Percentiles rank a stretch among this genome's conserved stretches.
Evolutionary conservation across 768 basidiomycete species (phyloP).

Genomic region (Guyanaporus albipodus): DNA sequence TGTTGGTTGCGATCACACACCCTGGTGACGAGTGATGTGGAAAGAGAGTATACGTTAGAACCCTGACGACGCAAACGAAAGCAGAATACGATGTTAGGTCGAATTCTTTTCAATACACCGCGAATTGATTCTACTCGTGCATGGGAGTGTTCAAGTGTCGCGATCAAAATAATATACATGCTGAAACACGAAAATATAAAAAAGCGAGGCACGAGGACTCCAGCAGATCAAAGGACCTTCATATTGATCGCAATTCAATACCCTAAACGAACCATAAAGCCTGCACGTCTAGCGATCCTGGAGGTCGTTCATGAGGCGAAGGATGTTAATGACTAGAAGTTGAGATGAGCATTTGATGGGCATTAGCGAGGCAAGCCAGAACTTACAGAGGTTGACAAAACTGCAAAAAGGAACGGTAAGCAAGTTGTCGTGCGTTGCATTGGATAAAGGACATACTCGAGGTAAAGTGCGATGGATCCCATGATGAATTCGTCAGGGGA

Average conservation of each 20-base stretch:
- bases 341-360: conserved; percentile 1
- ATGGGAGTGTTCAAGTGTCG: conserved; percentile 5
- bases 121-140: not conserved
- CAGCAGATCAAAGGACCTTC: not conserved
- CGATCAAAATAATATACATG: conserved; percentile 23
- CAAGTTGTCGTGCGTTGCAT: not conserved
- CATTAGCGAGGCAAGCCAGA: not conserved
- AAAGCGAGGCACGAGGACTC: not conserved
- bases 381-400: conserved; percentile 84
- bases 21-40: not conserved
- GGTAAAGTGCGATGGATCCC: conserved; percentile 88
- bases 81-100: not conserved
- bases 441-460: conserved; percentile 61
- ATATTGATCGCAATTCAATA: not conserved
- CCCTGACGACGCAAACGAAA: not conserved
- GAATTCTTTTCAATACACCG: not conserved
- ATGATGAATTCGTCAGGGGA: conserved; percentile 94
- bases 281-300: conserved; percentile 37
- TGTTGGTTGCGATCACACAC: not conserved
- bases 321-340: conserved; percentile 70
- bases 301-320: conserved; percentile 68
- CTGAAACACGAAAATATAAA: conserved; percentile 9
- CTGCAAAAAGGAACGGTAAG: conserved; percentile 35
- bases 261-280: not conserved
- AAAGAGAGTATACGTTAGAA: not conserved